Evolutionary conservation across 2,329 filamentous ascomycete species (phyloP), one percentile per base, ranked within the genome.

Genomic region (Helotiales sp.): DNA sequence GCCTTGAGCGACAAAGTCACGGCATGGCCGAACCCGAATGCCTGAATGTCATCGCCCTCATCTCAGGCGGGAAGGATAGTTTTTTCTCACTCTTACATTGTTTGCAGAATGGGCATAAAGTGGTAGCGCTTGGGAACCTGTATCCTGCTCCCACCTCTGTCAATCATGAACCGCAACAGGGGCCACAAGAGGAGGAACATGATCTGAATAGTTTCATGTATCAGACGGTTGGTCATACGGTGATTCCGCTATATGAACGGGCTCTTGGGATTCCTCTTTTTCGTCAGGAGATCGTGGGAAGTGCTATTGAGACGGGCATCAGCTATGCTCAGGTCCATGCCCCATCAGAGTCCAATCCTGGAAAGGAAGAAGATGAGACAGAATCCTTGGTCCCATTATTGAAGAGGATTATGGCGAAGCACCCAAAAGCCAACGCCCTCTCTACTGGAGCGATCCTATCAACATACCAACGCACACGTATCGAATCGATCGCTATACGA

Each of bases 121-220:
- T 99, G 47, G 84, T 97, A 51, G 95, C 95, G 7, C 79, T 99
- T 48, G 95, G 91, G 50, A 99, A 99, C 74, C 79, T 99, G 55
- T 83, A 93, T 71, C 93, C 91, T 15, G 51, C 76, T 61, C 47
- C 65, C 53, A 25, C 59, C 13, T n/a, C 48, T 22, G 48, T 52
- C 54, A 55, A 54, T 44, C 49, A 53, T 12, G 40, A 15, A n/a
- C 10, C 48, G n/a, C n/a, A n/a, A n/a, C n/a, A n/a, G n/a, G 6
- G 46, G 34, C 59, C 55, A 30, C 60, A 64, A 5, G 73, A 73
- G 5, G 77, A 81, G 33, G 77, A 79, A 62, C 76, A 81, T 55
- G 90, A 98, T 72, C 81, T 96, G 67, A 91, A 99, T 74, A 97
- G 93, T 77, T 98, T 95, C 85, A 99, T 99, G 95, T 99, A 98